Conservation (phyloP, 768 basidiomycete genomes). For the Boletus rufocinnamomeus region DNA sequence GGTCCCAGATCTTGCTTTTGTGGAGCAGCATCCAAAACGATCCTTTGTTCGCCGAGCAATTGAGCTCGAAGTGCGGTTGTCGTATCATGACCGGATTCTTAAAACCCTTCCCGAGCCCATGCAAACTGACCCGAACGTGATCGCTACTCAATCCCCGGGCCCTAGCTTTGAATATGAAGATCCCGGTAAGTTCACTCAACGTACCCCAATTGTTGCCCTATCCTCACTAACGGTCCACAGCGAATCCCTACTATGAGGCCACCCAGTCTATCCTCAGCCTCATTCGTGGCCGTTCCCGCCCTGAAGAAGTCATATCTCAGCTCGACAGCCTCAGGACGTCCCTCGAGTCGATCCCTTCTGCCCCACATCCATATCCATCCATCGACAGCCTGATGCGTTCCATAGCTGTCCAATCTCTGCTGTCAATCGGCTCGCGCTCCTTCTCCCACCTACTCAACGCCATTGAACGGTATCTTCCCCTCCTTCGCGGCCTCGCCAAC, state of each 20-base stretch:
- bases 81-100: constrained; percentile 90
- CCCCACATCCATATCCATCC: constrained; percentile 52
- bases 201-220: neutral
- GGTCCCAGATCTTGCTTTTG: constrained; percentile 79
- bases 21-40: constrained; percentile 80
- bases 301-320: constrained; percentile 76
- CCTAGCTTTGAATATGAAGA: constrained; percentile 86
- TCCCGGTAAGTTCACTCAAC: constrained; percentile 48
- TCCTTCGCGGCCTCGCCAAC: constrained; percentile 63
- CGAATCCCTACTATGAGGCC: constrained; percentile 75
- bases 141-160: constrained; percentile 71
- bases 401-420: constrained; percentile 83
- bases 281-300: constrained; percentile 77
- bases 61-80: constrained; percentile 87
- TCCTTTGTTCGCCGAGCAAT: constrained; percentile 84
- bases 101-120: constrained; percentile 85
- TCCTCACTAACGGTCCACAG: constrained; percentile 40
- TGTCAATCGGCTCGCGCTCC: constrained; percentile 90
- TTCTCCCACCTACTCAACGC: constrained; percentile 98
- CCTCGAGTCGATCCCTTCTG: constrained; percentile 56
- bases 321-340: constrained; percentile 69
- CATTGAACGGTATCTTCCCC: constrained; percentile 87
- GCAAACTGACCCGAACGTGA: constrained; percentile 64
- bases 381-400: constrained; percentile 70
- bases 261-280: constrained; percentile 77